phyloP scores from a whole-genome alignment of 2,329 filamentous ascomycete species.

The Fulvia fulva region DNA sequence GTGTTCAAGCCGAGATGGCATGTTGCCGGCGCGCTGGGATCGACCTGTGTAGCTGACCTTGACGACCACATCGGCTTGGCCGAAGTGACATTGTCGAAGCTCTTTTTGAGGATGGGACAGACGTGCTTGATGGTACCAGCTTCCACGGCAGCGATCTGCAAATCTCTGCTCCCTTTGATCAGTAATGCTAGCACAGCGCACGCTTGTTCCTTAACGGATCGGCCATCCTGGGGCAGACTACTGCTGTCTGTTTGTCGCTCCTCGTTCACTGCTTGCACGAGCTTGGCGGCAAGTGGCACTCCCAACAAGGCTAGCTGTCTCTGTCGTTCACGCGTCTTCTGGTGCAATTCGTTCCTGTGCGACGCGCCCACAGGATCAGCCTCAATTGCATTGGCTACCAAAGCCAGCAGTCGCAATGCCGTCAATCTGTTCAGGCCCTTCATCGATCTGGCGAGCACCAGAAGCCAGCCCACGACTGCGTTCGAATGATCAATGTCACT shows the following conservation, averaged over 20 bases:
- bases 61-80: constrained; percentile 54
- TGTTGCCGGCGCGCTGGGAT: constrained; percentile 17
- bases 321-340: constrained; percentile 38
- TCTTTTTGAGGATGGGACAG: constrained; percentile 61
- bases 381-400: constrained; percentile 34
- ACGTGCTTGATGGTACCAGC: constrained; percentile 59
- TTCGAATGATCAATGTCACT: constrained; percentile 42
- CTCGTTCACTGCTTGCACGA: constrained; percentile 39
- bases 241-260: constrained; percentile 7
- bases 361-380: constrained; percentile 35
- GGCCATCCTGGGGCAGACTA: constrained; percentile 35
- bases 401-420: constrained; percentile 39
- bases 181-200: constrained; percentile 74
- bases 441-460: constrained; percentile 42
- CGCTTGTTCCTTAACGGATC: constrained; percentile 62
- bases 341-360: constrained; percentile 25
- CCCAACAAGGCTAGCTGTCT: constrained; percentile 44
- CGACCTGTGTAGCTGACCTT: constrained; percentile 27
- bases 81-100: constrained; percentile 57
- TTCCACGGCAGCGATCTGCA: constrained; percentile 81
- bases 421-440: constrained; percentile 40
- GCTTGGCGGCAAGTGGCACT: constrained; percentile 46
- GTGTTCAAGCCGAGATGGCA: constrained; percentile 58
- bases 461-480: constrained; percentile 47
- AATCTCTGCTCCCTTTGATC: constrained; percentile 69